A percentile compares a stretch with the other conserved stretches of the same genome.
Conservation (phyloP, 2,329 filamentous ascomycete species). For the Cordyceps cicadae region DNA sequence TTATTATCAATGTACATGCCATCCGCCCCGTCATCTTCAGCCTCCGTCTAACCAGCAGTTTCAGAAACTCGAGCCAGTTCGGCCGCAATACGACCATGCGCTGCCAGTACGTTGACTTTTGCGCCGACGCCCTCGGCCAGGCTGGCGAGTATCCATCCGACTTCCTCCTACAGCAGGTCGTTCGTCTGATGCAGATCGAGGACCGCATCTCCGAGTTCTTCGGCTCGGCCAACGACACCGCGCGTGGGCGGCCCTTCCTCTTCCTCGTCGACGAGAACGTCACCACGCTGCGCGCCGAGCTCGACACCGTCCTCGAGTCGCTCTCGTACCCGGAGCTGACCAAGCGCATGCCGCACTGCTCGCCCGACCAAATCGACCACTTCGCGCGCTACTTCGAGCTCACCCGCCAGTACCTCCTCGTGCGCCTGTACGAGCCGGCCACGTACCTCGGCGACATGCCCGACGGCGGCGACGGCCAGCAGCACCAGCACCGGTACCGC, state of each 20-base stretch:
- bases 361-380: constrained; percentile 11
- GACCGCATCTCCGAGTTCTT: constrained; percentile 28
- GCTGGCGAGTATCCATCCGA: constrained; percentile 22
- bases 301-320: constrained; percentile 25
- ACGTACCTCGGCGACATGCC: constrained; percentile 22
- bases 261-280: constrained; percentile 27
- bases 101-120: constrained; percentile 25
- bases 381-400: constrained; percentile 21
- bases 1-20: constrained; percentile 29
- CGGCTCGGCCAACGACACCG: constrained; percentile 22
- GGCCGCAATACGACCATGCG: constrained; percentile 26
- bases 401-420: constrained; percentile 28
- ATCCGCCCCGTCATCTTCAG: not conserved
- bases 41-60: not conserved
- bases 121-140: constrained; percentile 22
- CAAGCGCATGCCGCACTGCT: constrained; percentile 9
- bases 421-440: constrained; percentile 32
- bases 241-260: constrained; percentile 22
- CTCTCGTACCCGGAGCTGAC: constrained; percentile 19
- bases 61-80: constrained; percentile 30
- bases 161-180: constrained; percentile 25
- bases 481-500: constrained; percentile 19
- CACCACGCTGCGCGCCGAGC: constrained; percentile 23
- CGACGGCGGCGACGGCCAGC: constrained; percentile 9
- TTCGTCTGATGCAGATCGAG: constrained; percentile 28